Percentiles rank a stretch among this genome's conserved stretches.
phyloP scores from a whole-genome alignment of 192 early-diverging fungal species.

The Coemansia sp. region DNA sequence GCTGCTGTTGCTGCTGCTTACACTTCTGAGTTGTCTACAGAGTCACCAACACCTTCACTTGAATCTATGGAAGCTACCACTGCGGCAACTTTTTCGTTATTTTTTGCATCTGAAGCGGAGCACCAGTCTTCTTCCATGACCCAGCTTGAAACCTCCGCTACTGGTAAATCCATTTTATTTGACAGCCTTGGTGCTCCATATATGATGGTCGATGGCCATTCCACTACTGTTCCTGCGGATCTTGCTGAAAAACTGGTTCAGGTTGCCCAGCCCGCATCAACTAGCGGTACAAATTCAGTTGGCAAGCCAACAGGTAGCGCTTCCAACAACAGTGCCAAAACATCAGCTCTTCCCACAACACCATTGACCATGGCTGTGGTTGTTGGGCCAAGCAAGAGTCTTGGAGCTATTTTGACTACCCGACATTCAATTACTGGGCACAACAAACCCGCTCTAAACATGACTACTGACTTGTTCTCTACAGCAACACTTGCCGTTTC shows the following conservation, averaged over 20 bases:
- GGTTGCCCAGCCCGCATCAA: slow-evolving; percentile 10
- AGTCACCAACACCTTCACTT: not conserved
- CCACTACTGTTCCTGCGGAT: slow-evolving; percentile 25
- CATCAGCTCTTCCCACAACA: slow-evolving; percentile 9
- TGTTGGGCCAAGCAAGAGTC: slow-evolving; percentile 9
- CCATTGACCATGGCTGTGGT: slow-evolving; percentile 38
- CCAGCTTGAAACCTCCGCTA: not conserved
- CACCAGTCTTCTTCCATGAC: not conserved
- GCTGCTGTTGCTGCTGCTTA: not conserved
- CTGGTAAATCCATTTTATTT: slow-evolving; percentile 41
- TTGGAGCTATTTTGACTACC: not conserved
- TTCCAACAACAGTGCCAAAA: not conserved
- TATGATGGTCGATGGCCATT: slow-evolving; percentile 33
- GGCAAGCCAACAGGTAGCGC: not conserved
- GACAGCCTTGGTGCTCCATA: slow-evolving; percentile 41
- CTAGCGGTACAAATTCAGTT: not conserved
- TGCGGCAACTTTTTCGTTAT: not conserved
- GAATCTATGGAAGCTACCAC: not conserved
- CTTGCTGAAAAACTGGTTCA: slow-evolving; percentile 47
- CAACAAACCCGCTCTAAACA: slow-evolving; percentile 3
- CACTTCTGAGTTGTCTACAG: not conserved
- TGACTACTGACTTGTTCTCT: slow-evolving; percentile 25
- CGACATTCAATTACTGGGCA: not conserved
- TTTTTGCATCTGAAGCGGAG: not conserved
- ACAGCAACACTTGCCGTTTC: slow-evolving; percentile 5